Evolutionary conservation across 345 rosid genomes (phyloP).

Genomic region (Linum lewisii): DNA sequence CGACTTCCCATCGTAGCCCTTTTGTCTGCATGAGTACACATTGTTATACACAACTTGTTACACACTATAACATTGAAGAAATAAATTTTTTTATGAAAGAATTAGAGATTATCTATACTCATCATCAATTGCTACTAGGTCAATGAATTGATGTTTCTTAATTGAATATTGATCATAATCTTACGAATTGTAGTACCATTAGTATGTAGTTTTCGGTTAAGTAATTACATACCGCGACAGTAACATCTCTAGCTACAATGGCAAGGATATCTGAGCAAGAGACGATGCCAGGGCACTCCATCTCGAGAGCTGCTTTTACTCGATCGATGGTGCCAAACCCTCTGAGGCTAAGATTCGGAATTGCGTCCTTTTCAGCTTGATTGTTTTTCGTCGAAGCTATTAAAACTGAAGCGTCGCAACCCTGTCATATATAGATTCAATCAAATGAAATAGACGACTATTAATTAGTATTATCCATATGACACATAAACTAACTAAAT

Average conservation of each 20-base stretch:
- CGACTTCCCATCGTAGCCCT: conserved; percentile 49
- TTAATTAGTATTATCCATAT: no score
- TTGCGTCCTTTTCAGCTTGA: conserved; percentile 38
- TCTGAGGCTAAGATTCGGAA: conserved; percentile 38
- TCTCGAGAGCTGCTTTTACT: conserved; percentile 42
- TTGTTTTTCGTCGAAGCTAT: conserved; percentile 29
- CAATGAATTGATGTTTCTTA: no score
- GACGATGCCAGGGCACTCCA: conserved; percentile 47
- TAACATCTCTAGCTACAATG: conserved; percentile 48
- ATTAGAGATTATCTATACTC: no score
- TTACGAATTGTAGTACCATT: background rate
- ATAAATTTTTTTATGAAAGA: no score
- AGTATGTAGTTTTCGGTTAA: background rate
- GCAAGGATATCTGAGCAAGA: conserved; percentile 62
- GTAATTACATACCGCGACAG: conserved; percentile 29
- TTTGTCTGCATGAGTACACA: conserved; percentile 24
- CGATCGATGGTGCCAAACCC: conserved; percentile 52
- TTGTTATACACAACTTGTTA: no score
- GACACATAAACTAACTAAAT: no score
- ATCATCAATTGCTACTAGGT: no score
- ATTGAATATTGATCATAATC: no score
- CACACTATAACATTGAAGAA: no score
- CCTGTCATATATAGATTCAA: conserved; percentile 21
- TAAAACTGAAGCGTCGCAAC: conserved; percentile 61
- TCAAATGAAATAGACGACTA: no score